Base-by-base conservation (phyloP, 306 rosid species). In the Alnus glutinosa region DNA sequence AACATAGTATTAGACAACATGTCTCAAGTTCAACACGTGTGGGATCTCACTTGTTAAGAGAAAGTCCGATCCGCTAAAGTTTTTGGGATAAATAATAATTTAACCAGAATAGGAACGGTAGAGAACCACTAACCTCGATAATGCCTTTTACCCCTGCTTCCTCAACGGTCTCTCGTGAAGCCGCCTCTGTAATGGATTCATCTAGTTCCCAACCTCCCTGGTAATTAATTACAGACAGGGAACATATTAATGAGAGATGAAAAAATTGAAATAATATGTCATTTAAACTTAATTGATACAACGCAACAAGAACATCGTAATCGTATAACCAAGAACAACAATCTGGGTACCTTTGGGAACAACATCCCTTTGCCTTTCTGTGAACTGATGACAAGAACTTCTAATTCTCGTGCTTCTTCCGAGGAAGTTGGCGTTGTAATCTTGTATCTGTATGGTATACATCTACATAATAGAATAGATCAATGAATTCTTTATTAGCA, bases 121-220 rank as follows among this genome's bases (percentile, higher is more conserved):
- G 37, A 34, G 37, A 34, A 34, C 37, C 64, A 78, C 59, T 23
- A 74, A 94, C 98, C 96, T 78, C 90, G 67, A 94, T 83, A 80
- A 79, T 81, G 84, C 98, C 98, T 78, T 84, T 71, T 1, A 94
- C 98, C 48, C 98, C 98, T 13, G 98, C 98, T 88, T 94, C 98
- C 63, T 94, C 98, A 11, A 94, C 55, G 61, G 94, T 92, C 80
- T 94, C 98, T 69, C 98, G 74, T 67, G 83, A 69, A 80, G 98
- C 98, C 58, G 98, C 98, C 84, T 90, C 93, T 83, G 84, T 90
- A 75, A 86, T 93, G 30, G 97, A 88, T 86, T 94, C 97, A 61
- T 94, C 98, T 18, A 74, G 34, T 76, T 94, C 98, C 98, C 98
- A 94, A 2, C 98, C 98, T 85, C 98, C 98, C 98, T 94, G 86